phyloP scores from a whole-genome alignment of 768 basidiomycete genomes.

The Termitomyces heimii region DNA sequence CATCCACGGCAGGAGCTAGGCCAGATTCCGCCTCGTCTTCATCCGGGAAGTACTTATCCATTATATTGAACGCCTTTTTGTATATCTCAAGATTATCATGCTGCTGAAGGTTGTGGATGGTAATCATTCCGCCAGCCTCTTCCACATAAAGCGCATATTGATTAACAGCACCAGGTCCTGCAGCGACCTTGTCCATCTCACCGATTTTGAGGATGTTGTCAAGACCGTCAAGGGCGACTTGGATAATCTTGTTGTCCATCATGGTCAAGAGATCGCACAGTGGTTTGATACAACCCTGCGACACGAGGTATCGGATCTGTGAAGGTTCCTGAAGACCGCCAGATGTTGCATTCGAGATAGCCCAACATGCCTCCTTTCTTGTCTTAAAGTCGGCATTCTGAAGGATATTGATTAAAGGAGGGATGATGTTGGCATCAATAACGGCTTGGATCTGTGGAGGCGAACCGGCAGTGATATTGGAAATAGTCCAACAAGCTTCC shows the following conservation, averaged over 20 bases:
- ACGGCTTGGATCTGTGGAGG: conserved; percentile 96
- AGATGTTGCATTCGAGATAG: conserved; percentile 97
- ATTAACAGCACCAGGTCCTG: conserved; percentile 79
- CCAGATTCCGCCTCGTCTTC: conserved; percentile 91
- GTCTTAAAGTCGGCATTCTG: conserved; percentile 99
- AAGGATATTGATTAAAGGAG: conserved; percentile 97
- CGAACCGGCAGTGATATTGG: conserved; percentile 95
- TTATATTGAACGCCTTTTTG: conserved; percentile 99
- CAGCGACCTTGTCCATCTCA: conserved; percentile 85
- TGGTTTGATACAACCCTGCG: conserved; percentile 98
- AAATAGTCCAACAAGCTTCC: conserved; percentile 99
- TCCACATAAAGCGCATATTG: conserved; percentile 94
- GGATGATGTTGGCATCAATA: conserved; percentile 97
- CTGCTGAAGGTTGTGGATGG: conserved; percentile 98
- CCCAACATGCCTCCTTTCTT: conserved; percentile 99
- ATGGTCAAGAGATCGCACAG: conserved; percentile 93
- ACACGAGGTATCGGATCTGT: conserved; percentile 96
- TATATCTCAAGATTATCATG: conserved; percentile 99
- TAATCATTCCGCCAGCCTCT: conserved; percentile 98
- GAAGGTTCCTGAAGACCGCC: conserved; percentile 94
- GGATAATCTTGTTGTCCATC: conserved; percentile 99
- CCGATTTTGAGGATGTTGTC: conserved; percentile 99
- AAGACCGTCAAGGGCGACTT: conserved; percentile 94
- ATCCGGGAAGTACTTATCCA: conserved; percentile 98
- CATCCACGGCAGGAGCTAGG: conserved; percentile 73